Conservation (phyloP, 2,329 filamentous ascomycete genomes). For the Fusarium longipes region DNA sequence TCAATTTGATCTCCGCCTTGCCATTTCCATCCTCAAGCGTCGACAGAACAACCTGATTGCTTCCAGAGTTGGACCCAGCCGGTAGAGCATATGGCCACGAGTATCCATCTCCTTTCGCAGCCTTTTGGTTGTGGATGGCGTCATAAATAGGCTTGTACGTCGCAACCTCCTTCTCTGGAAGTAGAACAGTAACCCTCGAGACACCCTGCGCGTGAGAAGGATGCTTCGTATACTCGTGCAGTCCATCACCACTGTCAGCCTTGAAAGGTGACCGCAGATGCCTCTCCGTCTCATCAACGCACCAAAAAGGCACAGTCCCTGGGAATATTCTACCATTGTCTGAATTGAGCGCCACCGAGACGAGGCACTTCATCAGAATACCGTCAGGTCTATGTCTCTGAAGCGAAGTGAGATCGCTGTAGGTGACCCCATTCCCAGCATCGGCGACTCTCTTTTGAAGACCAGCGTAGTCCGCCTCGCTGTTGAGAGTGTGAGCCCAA, state of each 20-base stretch:
- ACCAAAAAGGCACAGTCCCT: conserved; percentile 72
- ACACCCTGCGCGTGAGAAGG: conserved; percentile 64
- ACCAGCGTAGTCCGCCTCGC: conserved; percentile 50
- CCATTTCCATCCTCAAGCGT: background rate
- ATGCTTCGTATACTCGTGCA: conserved; percentile 54
- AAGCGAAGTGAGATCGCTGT: conserved; percentile 62
- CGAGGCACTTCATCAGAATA: conserved; percentile 67
- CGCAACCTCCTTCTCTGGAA: conserved; percentile 41
- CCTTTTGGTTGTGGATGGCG: conserved; percentile 42
- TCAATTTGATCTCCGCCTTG: conserved; percentile 36
- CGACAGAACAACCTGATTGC: conserved; percentile 26
- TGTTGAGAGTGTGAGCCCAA: conserved; percentile 65
- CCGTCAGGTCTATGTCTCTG: conserved; percentile 68
- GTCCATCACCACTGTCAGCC: conserved; percentile 33
- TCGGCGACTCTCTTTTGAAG: conserved; percentile 53
- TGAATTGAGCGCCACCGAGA: conserved; percentile 57
- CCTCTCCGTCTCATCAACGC: conserved; percentile 70
- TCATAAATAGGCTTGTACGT: conserved; percentile 43
- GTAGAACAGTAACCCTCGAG: conserved; percentile 55
- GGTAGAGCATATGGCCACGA: conserved; percentile 39
- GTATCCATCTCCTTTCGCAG: background rate
- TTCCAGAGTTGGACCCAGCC: conserved; percentile 29
- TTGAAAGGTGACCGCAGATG: conserved; percentile 64
- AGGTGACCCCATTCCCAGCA: conserved; percentile 53
- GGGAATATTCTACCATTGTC: conserved; percentile 48